Evolutionary conservation across 2,329 filamentous ascomycete species (phyloP).

Genomic region (Huntiella abstrusa): DNA sequence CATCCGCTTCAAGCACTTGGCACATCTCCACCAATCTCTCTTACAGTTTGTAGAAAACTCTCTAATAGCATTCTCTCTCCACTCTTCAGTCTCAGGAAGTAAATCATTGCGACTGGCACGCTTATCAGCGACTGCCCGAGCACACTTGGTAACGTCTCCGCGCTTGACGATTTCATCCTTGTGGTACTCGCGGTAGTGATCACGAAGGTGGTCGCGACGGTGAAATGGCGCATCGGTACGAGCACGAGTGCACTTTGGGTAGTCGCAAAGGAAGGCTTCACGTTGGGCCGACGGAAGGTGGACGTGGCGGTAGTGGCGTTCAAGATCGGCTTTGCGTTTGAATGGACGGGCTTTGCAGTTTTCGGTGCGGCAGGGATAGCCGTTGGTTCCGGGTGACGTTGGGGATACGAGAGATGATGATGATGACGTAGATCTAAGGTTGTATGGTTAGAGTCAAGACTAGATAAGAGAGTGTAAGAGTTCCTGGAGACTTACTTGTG

Average conservation of each 20-base stretch:
- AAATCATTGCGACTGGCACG: slow-evolving; percentile 10
- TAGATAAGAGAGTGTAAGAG: too few species aligned
- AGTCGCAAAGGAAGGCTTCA: slow-evolving; percentile 31
- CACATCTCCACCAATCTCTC: slow-evolving; percentile 35
- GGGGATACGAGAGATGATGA: background rate
- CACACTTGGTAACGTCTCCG: slow-evolving; percentile 14
- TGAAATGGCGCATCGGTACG: slow-evolving; percentile 25
- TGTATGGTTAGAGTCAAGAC: background rate
- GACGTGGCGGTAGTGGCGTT: slow-evolving; percentile 31
- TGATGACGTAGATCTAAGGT: background rate
- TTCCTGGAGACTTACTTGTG: too few species aligned
- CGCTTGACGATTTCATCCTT: slow-evolving; percentile 34
- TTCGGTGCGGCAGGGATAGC: slow-evolving; percentile 19
- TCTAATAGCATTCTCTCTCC: slow-evolving; percentile 6
- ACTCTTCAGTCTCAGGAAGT: slow-evolving; percentile 12
- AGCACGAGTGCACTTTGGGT: slow-evolving; percentile 26
- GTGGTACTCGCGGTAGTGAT: slow-evolving; percentile 37
- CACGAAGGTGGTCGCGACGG: slow-evolving; percentile 36
- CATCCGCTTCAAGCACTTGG: slow-evolving; percentile 30
- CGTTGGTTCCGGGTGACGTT: background rate
- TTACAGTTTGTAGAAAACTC: slow-evolving; percentile 23
- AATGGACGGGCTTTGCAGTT: slow-evolving; percentile 29
- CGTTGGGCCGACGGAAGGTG: slow-evolving; percentile 26
- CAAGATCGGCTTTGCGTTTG: slow-evolving; percentile 33
- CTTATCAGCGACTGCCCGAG: background rate